Base-by-base conservation (phyloP, 306 rosid genomes). In the Sicyos edulis region DNA sequence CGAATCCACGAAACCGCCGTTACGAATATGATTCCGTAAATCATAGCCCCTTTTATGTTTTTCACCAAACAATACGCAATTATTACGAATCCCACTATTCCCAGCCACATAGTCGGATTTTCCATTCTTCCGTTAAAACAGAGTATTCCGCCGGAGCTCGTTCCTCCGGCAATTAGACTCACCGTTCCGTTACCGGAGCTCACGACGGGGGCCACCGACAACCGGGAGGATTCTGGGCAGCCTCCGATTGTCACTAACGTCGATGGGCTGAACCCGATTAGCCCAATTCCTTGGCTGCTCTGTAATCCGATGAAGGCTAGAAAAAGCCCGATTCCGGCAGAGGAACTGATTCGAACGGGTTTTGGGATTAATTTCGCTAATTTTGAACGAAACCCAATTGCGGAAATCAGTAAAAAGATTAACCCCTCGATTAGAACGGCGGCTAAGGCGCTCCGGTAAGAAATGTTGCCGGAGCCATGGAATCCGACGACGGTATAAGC, bases 401-500 rank as follows among this genome's bases (percentile, higher is more conserved):
- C 73, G 10, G 57, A 68, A 68, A 68, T 49, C 0, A 68, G 22
- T 22, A 49, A 26, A 71, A 93, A 93, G 74, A 93, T 62, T 2
- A 87, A 7, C 0, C 99, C 99, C 71, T 93, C 99, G 22, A 93
- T 83, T 77, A 93, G 88, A 6, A 93, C 92, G 4, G 99, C 90
- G 7, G 99, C 88, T 49, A 93, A 79, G 11, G 99, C 99, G 72
- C 84, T 83, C 72, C 80, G 83, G 85, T 93, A 93, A 2, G 97
- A 83, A 34, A 91, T 73, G 51, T 34, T 82, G 12, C 99, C 99
- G 66, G 99, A 93, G n/a, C 99, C 99, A 73, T 93, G 99, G 50
- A 82, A 91, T 7, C 99, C 99, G 21, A 93, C 99, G 13, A 93
- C 99, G 0, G 97, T 93, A 86, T 93, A 93, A 13, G 99, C 97